Conservation (phyloP, 225 moss, liverwort and hornwort species). For the Takakia lepidozioides region DNA sequence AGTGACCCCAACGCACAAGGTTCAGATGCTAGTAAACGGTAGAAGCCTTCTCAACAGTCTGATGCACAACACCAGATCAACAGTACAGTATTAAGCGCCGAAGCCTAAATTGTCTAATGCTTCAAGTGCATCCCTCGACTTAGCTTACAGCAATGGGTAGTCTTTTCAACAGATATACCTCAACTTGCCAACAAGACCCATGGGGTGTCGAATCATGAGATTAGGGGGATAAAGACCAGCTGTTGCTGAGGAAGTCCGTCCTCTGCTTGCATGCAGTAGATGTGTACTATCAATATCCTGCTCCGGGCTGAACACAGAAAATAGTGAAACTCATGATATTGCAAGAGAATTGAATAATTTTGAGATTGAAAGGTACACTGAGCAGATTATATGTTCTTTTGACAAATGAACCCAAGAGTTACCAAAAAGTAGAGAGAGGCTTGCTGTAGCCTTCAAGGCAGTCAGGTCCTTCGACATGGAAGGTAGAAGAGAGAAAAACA, state of each 20-base stretch:
- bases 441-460: constrained; percentile 1
- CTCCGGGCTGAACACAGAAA: constrained; percentile 63
- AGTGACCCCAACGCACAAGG: no score
- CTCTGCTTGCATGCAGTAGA: constrained; percentile 63
- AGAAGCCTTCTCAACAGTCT: no score
- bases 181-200: constrained; percentile 65
- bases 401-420: constrained; percentile 1
- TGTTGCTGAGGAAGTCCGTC: constrained; percentile 53
- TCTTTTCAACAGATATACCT: constrained; percentile 59
- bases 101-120: no score
- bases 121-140: no score
- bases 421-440: neutral
- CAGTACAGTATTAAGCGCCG: no score
- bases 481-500: no score
- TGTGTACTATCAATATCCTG: constrained; percentile 76
- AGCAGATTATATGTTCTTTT: constrained; percentile 3
- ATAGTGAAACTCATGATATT: constrained; percentile 22
- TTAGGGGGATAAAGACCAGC: constrained; percentile 37
- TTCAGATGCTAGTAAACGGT: no score
- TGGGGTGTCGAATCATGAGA: constrained; percentile 38
- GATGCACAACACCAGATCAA: no score
- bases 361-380: neutral
- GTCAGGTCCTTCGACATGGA: neutral
- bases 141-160: no score
- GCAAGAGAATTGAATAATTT: neutral